Conservation (phyloP, 192 early-diverging fungal species). For the Backusella westeae region DNA sequence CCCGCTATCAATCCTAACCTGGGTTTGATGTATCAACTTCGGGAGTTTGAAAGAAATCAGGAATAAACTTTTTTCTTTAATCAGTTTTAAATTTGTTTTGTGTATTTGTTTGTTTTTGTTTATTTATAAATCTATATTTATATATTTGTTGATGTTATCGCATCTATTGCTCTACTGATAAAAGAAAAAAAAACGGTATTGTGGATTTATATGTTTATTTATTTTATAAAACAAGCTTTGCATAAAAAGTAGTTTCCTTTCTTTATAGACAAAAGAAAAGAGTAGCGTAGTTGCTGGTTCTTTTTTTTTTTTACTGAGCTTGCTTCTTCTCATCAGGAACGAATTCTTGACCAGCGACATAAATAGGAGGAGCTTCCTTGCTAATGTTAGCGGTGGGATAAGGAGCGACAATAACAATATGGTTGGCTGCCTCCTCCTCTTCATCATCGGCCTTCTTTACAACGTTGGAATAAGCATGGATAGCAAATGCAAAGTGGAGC, state of each 20-base stretch:
- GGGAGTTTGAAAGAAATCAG: slow-evolving; percentile 54
- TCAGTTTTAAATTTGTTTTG: neutral
- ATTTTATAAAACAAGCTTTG: neutral
- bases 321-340: slow-evolving; percentile 36
- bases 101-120: neutral
- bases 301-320: neutral
- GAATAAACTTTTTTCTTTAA: neutral
- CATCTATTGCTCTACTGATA: neutral
- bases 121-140: too few relatives aligned
- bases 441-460: slow-evolving; percentile 15
- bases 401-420: slow-evolving; percentile 18
- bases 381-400: slow-evolving; percentile 15
- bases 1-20: slow-evolving; percentile 83
- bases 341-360: slow-evolving; percentile 36
- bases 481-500: slow-evolving; percentile 34
- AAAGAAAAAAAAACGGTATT: neutral
- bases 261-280: neutral
- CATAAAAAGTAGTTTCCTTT: neutral
- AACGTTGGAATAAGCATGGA: slow-evolving; percentile 15
- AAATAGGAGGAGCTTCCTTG: slow-evolving; percentile 22
- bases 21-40: slow-evolving; percentile 74
- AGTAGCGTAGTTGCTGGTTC: neutral
- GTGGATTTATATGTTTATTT: neutral
- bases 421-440: neutral
- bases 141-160: too few relatives aligned